Percentiles rank a stretch among this genome's conserved stretches.
phyloP scores from a whole-genome alignment of 768 basidiomycete species.

The Boletus rex-veris region DNA sequence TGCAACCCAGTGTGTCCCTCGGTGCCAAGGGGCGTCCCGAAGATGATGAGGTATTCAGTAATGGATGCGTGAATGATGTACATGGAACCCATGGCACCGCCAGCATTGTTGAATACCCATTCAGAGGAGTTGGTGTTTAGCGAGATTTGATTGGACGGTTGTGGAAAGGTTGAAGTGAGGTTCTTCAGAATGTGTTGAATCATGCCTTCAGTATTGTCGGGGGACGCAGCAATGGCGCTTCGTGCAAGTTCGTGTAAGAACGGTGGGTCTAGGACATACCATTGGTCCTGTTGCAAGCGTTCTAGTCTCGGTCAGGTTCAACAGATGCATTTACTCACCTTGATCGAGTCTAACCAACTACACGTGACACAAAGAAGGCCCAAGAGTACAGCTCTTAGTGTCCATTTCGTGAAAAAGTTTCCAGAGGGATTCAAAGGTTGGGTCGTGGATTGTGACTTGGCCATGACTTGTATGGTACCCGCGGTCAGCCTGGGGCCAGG shows the following conservation, averaged over 20 bases:
- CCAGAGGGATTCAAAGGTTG: background rate
- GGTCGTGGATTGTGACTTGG: conserved; percentile 6
- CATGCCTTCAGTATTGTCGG: conserved; percentile 67
- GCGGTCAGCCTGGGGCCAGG: too few relatives aligned
- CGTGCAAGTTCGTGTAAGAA: conserved; percentile 70
- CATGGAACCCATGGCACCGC: conserved; percentile 98
- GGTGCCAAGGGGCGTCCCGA: conserved; percentile 94
- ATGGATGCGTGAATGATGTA: conserved; percentile 95
- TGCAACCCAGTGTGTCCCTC: conserved; percentile 95
- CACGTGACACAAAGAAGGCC: conserved; percentile 36
- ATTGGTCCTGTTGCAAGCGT: conserved; percentile 54
- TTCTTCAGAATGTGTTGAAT: conserved; percentile 79
- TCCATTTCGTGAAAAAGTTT: conserved; percentile 32
- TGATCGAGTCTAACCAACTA: conserved; percentile 58
- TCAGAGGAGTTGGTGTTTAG: conserved; percentile 59
- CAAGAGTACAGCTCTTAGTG: conserved; percentile 24
- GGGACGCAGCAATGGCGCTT: conserved; percentile 64
- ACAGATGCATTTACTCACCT: conserved; percentile 39
- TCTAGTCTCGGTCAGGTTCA: background rate
- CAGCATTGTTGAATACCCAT: conserved; percentile 97
- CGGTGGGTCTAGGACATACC: conserved; percentile 81
- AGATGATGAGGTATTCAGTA: conserved; percentile 95
- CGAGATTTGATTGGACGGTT: conserved; percentile 49
- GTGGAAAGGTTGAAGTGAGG: conserved; percentile 70
- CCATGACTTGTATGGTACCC: too few relatives aligned